These are phyloP conservation scores for Turnera subulata DNA, from an alignment of 345 rosid genomes.

Conservation along the genomic window DNA sequence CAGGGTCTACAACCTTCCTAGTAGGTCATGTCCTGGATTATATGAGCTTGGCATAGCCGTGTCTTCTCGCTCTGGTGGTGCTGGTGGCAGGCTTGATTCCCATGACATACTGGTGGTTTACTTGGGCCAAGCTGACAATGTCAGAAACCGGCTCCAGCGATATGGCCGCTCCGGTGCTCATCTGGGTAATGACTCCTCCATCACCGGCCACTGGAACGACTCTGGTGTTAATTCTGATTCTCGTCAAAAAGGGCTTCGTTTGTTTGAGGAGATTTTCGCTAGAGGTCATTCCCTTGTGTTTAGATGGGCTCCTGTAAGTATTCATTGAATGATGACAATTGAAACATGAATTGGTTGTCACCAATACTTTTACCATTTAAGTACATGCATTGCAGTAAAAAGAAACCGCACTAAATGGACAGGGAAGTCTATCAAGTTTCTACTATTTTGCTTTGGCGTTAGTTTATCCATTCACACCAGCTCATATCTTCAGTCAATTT, in stretches of 20 bases:
- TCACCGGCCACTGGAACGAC: slow-evolving; percentile 7
- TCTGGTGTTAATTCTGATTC: slow-evolving; percentile 4
- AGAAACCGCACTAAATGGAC: too few species aligned
- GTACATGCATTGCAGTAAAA: too few species aligned
- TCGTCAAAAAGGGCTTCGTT: slow-evolving; percentile 21
- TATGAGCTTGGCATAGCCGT: slow-evolving; percentile 69
- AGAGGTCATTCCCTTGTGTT: too few species aligned
- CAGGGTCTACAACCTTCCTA: slow-evolving; percentile 71
- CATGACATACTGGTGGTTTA: slow-evolving; percentile 48
- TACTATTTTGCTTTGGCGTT: too few species aligned
- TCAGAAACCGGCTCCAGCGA: slow-evolving; percentile 66
- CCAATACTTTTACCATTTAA: too few species aligned
- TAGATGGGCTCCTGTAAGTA: too few species aligned
- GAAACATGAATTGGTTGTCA: too few species aligned
- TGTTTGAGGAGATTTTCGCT: too few species aligned
- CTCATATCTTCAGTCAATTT: too few species aligned
- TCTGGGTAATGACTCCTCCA: slow-evolving; percentile 34
- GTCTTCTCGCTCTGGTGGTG: slow-evolving; percentile 24
- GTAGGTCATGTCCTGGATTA: slow-evolving; percentile 46
- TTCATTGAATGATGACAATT: too few species aligned
- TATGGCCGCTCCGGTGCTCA: slow-evolving; percentile 88
- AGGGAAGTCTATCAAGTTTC: too few species aligned
- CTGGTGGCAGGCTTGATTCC: slow-evolving; percentile 36
- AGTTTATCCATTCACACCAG: too few species aligned
- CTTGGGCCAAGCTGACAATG: slow-evolving; percentile 85